A percentile compares a stretch with the other conserved stretches of the same genome.
These are phyloP conservation scores for Calcarisporium arbuscula DNA, from an alignment of 2,329 filamentous ascomycete species.

Conservation along the genomic window DNA sequence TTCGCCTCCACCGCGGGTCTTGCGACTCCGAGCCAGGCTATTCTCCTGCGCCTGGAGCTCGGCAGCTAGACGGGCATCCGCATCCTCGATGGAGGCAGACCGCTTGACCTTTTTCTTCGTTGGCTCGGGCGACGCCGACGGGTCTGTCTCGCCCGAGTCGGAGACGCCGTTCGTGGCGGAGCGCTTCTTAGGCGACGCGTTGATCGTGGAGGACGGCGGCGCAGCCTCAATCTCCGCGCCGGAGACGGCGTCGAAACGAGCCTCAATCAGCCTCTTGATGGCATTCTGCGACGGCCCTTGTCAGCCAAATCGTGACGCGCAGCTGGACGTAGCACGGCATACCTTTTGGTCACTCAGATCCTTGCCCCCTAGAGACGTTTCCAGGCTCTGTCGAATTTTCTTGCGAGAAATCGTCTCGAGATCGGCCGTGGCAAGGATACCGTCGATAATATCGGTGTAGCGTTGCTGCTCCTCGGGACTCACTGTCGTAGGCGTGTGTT, in stretches of 20 bases:
- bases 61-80: conserved; percentile 81
- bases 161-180: conserved; percentile 26
- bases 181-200: conserved; percentile 27
- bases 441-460: conserved; percentile 55
- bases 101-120: conserved; percentile 63
- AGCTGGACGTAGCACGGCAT: no score
- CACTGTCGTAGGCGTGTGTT: conserved; percentile 30
- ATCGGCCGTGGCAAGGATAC: conserved; percentile 50
- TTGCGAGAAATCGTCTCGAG: conserved; percentile 59
- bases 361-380: conserved; percentile 47
- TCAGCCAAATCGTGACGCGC: background rate
- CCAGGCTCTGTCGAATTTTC: conserved; percentile 52
- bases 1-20: conserved; percentile 70
- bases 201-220: conserved; percentile 25
- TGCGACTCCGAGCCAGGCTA: conserved; percentile 55
- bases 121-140: conserved; percentile 39
- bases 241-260: conserved; percentile 66
- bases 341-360: conserved; percentile 57
- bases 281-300: conserved; percentile 43
- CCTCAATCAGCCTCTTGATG: conserved; percentile 66
- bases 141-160: conserved; percentile 38
- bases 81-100: conserved; percentile 55
- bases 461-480: conserved; percentile 40
- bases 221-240: conserved; percentile 41
- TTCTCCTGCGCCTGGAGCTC: conserved; percentile 92